These are phyloP conservation scores for Chlorociboria aeruginascens DNA, from an alignment of 495 filamentous ascomycete species.

Conservation along the genomic window DNA sequence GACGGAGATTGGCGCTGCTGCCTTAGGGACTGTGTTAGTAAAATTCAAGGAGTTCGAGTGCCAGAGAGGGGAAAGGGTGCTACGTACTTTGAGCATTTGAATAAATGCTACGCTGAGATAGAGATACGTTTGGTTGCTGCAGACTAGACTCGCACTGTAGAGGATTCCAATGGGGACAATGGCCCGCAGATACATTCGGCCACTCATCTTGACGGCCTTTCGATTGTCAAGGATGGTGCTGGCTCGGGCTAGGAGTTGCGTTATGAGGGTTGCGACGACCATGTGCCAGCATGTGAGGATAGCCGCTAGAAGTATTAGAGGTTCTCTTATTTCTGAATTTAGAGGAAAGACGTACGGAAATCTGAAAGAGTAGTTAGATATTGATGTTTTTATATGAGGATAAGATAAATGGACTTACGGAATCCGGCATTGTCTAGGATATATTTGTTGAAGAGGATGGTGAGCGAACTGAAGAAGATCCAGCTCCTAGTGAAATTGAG, in stretches of 20 bases:
- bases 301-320: slow-evolving; percentile 1
- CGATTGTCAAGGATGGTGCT: slow-evolving; percentile 57
- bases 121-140: slow-evolving; percentile 61
- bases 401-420: slow-evolving; percentile 43
- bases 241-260: slow-evolving; percentile 58
- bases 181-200: slow-evolving; percentile 51
- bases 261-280: slow-evolving; percentile 58
- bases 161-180: slow-evolving; percentile 67
- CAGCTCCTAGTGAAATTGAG: slow-evolving; percentile 29
- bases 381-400: background rate
- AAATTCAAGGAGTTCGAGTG: no score
- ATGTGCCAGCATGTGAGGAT: slow-evolving; percentile 73
- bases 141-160: slow-evolving; percentile 61
- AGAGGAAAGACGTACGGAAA: background rate
- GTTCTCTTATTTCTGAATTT: background rate
- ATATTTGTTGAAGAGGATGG: slow-evolving; percentile 94
- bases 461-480: slow-evolving; percentile 78
- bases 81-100: slow-evolving; percentile 65
- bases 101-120: slow-evolving; percentile 70
- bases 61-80: background rate
- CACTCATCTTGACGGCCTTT: slow-evolving; percentile 56
- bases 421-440: slow-evolving; percentile 66
- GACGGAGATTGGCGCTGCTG: no score
- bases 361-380: slow-evolving; percentile 1
- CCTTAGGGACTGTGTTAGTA: no score